Evolutionary conservation across 345 rosid genomes (phyloP).

Genomic region (Eucalyptus regnans): DNA sequence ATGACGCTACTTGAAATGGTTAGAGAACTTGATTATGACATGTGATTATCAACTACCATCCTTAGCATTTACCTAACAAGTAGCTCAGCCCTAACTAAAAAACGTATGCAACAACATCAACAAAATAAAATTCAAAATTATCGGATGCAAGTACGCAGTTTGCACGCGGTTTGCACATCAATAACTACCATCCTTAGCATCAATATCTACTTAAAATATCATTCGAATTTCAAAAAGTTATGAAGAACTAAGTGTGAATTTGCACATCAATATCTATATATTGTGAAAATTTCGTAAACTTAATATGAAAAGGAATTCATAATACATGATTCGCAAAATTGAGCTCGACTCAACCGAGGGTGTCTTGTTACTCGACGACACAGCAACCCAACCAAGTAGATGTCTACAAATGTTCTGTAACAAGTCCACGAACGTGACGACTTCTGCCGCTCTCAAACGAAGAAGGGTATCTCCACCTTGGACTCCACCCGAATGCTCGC

Average conservation of each 20-base stretch:
- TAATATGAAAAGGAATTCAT: rapidly evolving
- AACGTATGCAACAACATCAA: too few species aligned
- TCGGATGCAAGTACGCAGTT: too few species aligned
- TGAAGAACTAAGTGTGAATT: neutral
- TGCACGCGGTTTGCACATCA: too few species aligned
- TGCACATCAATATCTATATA: neutral
- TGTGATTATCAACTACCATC: neutral
- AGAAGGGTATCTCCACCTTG: neutral
- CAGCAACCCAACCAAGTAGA: neutral
- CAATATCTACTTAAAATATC: neutral
- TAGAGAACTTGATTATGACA: neutral
- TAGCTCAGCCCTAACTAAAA: rapidly evolving
- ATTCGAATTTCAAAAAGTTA: neutral
- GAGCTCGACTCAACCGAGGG: neutral
- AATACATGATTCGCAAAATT: too few species aligned
- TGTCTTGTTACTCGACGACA: neutral
- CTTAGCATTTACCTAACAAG: neutral
- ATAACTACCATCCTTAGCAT: too few species aligned
- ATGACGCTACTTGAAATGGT: neutral
- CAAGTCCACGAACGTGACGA: neutral
- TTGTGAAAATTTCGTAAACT: neutral
- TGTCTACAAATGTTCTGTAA: neutral
- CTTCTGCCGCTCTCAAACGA: neutral
- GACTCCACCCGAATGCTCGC: constrained; percentile 9
- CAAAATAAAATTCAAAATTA: too few species aligned